Conservation (phyloP, 1,139 yeast genomes). For the Pichia sp. region DNA sequence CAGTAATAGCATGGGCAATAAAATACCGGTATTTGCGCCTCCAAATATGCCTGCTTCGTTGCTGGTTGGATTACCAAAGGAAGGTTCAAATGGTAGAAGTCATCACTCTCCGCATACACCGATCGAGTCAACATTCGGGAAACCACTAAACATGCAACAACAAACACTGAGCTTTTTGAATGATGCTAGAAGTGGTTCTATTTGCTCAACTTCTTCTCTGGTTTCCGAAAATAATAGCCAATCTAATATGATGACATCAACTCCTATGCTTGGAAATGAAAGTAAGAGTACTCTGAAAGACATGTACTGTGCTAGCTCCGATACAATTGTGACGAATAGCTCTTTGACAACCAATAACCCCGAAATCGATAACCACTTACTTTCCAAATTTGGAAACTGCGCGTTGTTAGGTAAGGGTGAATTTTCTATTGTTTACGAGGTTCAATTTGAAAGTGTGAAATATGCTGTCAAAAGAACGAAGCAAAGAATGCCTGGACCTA, state of each 20-base stretch:
- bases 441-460: conserved; percentile 57
- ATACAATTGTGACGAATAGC: background rate
- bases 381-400: conserved; percentile 66
- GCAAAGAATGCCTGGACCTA: conserved; percentile 48
- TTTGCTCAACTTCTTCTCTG: background rate
- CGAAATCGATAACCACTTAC: conserved; percentile 53
- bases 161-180: background rate
- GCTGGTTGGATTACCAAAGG: background rate
- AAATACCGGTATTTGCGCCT: conserved; percentile 16
- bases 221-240: background rate
- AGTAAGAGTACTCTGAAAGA: conserved; percentile 7
- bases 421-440: conserved; percentile 82
- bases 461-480: conserved; percentile 88
- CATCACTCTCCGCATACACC: conserved; percentile 16
- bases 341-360: conserved; percentile 5
- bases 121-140: conserved; percentile 10
- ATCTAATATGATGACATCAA: background rate
- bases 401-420: conserved; percentile 77
- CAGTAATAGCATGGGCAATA: background rate
- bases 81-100: background rate
- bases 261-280: background rate
- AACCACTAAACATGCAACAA: background rate
- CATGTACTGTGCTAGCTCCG: background rate
- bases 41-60: conserved; percentile 8
- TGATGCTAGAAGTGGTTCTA: background rate